Percentiles rank a stretch among this genome's conserved stretches.
Conservation (phyloP, 345 rosid species). For the Excoecaria agallocha region DNA sequence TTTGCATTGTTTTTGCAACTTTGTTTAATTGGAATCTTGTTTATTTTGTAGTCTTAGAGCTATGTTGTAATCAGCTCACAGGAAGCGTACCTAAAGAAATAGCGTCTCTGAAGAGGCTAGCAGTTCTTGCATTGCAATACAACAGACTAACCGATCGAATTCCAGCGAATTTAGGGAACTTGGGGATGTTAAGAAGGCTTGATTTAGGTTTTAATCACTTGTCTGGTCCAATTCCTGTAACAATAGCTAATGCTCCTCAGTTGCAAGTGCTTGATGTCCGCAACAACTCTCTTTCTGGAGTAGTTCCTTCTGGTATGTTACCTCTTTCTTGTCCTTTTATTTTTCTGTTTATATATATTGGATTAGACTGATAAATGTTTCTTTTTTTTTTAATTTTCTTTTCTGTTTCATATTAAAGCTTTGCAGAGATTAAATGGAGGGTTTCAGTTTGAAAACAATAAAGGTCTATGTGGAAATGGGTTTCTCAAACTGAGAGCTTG, state of each 20-base stretch:
- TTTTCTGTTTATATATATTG: neutral
- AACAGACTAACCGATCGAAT: constrained; percentile 59
- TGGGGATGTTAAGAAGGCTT: constrained; percentile 58
- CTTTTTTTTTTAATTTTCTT: too few relatives aligned
- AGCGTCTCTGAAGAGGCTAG: constrained; percentile 64
- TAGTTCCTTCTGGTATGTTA: constrained; percentile 65
- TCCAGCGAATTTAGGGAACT: constrained; percentile 53
- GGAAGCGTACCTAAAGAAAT: constrained; percentile 61
- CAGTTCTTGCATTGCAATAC: constrained; percentile 63
- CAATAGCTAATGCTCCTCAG: constrained; percentile 42
- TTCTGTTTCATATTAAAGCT: constrained; percentile 35
- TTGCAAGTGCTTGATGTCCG: constrained; percentile 67
- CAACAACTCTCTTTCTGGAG: constrained; percentile 73
- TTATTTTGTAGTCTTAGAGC: constrained; percentile 55
- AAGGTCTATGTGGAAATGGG: constrained; percentile 59
- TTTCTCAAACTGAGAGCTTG: constrained; percentile 57
- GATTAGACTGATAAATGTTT: constrained; percentile 12
- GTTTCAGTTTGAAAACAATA: constrained; percentile 62
- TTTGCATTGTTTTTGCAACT: too few relatives aligned
- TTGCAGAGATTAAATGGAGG: constrained; percentile 57
- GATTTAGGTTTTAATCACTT: constrained; percentile 62
- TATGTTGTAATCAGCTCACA: constrained; percentile 70
- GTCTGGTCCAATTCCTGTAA: constrained; percentile 50
- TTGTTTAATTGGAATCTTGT: constrained; percentile 3
- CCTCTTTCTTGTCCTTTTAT: neutral